phyloP scores from a whole-genome alignment of 352 stramenopile genomes.

The Aphanomyces stellatus region DNA sequence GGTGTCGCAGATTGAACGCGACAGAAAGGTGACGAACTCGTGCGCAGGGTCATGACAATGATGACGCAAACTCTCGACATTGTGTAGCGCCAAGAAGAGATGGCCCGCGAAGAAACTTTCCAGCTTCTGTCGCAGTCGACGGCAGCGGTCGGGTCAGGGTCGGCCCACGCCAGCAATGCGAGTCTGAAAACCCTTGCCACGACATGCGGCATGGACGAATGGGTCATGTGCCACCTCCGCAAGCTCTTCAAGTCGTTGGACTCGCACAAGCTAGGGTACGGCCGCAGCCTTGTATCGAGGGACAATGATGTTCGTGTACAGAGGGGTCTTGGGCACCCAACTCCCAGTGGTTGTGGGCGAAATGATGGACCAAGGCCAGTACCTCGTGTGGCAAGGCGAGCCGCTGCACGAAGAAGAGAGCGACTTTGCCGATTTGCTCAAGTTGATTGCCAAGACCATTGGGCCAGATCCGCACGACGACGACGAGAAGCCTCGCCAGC shows the following conservation, averaged over 20 bases:
- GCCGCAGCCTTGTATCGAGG: neutral
- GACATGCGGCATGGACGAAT: constrained; percentile 10
- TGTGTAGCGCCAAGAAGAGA: constrained; percentile 28
- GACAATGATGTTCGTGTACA: neutral
- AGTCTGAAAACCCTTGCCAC: constrained; percentile 9
- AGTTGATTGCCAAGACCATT: neutral
- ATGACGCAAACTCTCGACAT: neutral
- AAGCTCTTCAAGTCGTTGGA: constrained; percentile 5
- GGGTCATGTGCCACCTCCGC: constrained; percentile 15
- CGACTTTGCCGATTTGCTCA: neutral
- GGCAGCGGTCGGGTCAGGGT: constrained; percentile 23
- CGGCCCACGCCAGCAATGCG: neutral
- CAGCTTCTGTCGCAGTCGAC: constrained; percentile 28
- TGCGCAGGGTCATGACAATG: neutral
- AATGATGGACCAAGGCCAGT: constrained; percentile 13
- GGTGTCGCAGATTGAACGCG: constrained; percentile 37
- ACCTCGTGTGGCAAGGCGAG: neutral
- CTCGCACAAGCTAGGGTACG: constrained; percentile 4
- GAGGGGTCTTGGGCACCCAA: neutral
- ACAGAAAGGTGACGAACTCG: constrained; percentile 29
- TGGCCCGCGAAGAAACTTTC: constrained; percentile 32
- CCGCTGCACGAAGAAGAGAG: constrained; percentile 4
- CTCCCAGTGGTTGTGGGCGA: neutral
- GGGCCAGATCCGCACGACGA: constrained; percentile 7
- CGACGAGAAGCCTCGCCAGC: neutral